Base-by-base conservation (phyloP, 1,284 basidiomycete genomes). In the Puccinia triticina region DNA sequence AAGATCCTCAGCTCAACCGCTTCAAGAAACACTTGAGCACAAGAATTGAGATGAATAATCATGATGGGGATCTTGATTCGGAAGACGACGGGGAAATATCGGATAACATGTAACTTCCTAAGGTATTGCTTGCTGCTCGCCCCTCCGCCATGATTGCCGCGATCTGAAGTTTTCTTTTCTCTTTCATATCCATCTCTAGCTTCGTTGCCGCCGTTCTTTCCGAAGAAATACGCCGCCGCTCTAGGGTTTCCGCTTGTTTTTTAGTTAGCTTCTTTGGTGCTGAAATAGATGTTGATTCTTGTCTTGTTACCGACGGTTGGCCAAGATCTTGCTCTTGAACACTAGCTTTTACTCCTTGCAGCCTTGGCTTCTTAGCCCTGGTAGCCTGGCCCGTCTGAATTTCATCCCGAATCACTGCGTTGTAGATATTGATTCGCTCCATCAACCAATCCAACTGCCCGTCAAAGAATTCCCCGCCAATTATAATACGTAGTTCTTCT, bases 1-100 rank as follows among this genome's bases (percentile, higher is more conserved):
- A 46, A 29, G 69, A 71, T 26, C 69, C 40, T 14, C 18, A 48
- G 0, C 69, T 71, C n/a, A 29, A 29, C 14, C 23, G 26, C 2
- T 71, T 71, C 43, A 71, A 71, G 21, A 71, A 71, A 34, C 43
- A 71, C 46, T 8, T 71, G 43, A 40, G 43, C n/a, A 50, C 2
- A 2, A 69, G 26, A 48, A 26, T n/a, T 29, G 57, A 59, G n/a
- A 26, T n/a, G n/a, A 57, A 5, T 18, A 26, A n/a, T 2, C 43
- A 3, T 7, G 11, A 43, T 1, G 50, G 32, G 32, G 11, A 23
- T 34, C 10, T 12, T 29, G 3, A 66, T 34, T 18, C 7, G 32
- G 2, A 2, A 34, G 12, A 7, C 12, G 29, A 43, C 8, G 59
- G 59, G 2, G 16, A 61, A 2, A 32, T 34, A 34, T 61, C 59